These are phyloP conservation scores for Irpex lacteus DNA, from an alignment of 1,284 basidiomycete genomes.

Conservation along the genomic window DNA sequence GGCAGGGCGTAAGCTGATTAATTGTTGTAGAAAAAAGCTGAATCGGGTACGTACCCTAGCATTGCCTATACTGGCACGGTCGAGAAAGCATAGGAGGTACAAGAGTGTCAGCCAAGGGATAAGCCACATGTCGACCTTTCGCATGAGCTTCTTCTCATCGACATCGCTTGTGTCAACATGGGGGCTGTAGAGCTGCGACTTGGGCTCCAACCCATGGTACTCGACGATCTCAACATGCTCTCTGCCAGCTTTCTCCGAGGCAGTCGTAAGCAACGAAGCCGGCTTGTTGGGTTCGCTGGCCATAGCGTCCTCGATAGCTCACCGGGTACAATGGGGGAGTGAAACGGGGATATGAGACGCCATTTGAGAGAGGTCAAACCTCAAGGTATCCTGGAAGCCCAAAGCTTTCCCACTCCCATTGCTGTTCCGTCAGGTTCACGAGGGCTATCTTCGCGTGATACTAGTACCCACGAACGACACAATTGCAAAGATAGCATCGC, in stretches of 20 bases:
- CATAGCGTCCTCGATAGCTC: background rate
- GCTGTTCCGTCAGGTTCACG: background rate
- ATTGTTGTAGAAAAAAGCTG: too few relatives aligned
- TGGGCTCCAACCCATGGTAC: conserved; percentile 19
- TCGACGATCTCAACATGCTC: conserved; percentile 6
- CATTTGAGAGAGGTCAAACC: background rate
- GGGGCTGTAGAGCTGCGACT: conserved; percentile 40
- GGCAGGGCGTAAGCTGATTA: background rate
- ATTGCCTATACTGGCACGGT: conserved; percentile 82
- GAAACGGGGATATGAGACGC: background rate
- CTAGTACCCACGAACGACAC: too few relatives aligned
- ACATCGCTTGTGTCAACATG: conserved; percentile 52
- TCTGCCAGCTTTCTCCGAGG: background rate
- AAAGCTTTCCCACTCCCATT: background rate
- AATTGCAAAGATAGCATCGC: too few relatives aligned
- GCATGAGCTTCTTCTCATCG: conserved; percentile 60
- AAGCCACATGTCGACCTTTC: conserved; percentile 63
- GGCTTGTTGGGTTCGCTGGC: background rate
- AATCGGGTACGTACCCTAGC: conserved; percentile 48
- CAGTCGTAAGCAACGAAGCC: background rate
- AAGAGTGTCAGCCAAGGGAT: conserved; percentile 73
- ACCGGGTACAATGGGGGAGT: background rate
- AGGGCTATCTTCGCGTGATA: background rate
- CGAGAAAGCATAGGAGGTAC: conserved; percentile 73
- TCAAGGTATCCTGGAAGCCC: background rate